Evolutionary conservation across 805 yeast genomes (phyloP).

Genomic region (Suhomyces prunicola): DNA sequence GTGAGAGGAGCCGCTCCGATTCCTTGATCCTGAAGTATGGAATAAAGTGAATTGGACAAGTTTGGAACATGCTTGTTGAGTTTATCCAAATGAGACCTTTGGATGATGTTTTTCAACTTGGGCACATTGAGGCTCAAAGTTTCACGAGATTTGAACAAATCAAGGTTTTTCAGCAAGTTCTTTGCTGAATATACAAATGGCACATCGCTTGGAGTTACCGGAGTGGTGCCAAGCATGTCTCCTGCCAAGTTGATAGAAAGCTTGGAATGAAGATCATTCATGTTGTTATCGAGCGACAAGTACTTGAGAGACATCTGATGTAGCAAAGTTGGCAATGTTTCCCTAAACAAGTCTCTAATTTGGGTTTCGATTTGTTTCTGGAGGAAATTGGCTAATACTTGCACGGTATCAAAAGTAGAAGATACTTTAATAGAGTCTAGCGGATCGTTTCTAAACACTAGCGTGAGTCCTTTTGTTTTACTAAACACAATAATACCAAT

Average conservation of each 20-base stretch:
- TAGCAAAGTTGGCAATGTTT: constrained; percentile 75
- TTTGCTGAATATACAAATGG: constrained; percentile 53
- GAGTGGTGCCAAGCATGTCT: not conserved
- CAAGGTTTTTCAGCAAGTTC: constrained; percentile 30
- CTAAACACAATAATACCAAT: constrained; percentile 83
- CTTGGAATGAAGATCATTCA: constrained; percentile 16
- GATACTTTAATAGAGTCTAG: constrained; percentile 76
- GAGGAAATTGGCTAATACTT: constrained; percentile 76
- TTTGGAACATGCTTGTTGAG: constrained; percentile 39
- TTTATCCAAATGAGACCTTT: constrained; percentile 50
- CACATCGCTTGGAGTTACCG: constrained; percentile 2
- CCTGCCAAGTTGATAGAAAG: constrained; percentile 5
- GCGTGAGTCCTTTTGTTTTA: constrained; percentile 76
- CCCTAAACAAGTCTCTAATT: constrained; percentile 76
- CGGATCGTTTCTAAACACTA: constrained; percentile 88
- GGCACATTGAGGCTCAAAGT: constrained; percentile 73
- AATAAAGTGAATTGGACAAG: constrained; percentile 34
- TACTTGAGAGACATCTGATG: constrained; percentile 71
- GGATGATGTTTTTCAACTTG: constrained; percentile 53
- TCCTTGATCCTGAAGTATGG: constrained; percentile 29
- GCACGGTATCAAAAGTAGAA: constrained; percentile 83
- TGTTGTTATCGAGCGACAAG: constrained; percentile 17
- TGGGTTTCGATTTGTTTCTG: constrained; percentile 82
- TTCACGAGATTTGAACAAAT: constrained; percentile 68
- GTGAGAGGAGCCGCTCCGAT: constrained; percentile 4